A percentile compares a stretch with the other conserved stretches of the same genome.
Conservation (phyloP, 148 eudicot species). For the Drosera capensis region DNA sequence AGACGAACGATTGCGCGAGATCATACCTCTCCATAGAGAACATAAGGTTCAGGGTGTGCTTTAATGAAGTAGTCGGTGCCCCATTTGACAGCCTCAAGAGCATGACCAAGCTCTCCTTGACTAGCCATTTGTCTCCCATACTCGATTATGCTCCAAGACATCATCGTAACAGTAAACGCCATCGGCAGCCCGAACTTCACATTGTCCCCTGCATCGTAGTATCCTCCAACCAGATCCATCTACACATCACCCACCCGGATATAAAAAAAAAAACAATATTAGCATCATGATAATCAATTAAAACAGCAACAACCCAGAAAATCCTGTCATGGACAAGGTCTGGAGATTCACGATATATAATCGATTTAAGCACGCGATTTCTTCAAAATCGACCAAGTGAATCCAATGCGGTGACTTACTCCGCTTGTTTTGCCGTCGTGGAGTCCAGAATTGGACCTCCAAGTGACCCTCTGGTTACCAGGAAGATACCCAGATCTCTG, state of each 20-base stretch:
- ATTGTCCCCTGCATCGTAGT: constrained; percentile 99
- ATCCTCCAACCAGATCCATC: constrained; percentile 99
- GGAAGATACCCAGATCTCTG: constrained; percentile 96
- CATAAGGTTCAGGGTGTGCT: constrained; percentile 85
- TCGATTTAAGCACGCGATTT: too few species aligned
- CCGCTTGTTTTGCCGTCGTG: constrained; percentile 74
- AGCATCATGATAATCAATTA: background rate
- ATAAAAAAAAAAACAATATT: too few species aligned
- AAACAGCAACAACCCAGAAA: background rate
- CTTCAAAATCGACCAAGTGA: background rate
- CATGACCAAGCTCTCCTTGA: constrained; percentile 71
- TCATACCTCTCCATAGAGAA: constrained; percentile 90
- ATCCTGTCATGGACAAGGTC: background rate
- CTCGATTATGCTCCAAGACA: constrained; percentile 96
- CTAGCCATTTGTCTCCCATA: constrained; percentile 68
- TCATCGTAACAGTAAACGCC: constrained; percentile 91
- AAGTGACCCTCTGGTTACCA: constrained; percentile 55
- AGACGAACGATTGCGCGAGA: background rate
- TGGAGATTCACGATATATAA: background rate
- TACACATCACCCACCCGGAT: constrained; percentile 7
- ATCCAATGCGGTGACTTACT: constrained; percentile 21
- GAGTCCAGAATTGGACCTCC: constrained; percentile 88
- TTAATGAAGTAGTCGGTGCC: constrained; percentile 94
- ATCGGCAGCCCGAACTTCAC: constrained; percentile 94
- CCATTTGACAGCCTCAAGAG: constrained; percentile 88